Evolutionary conservation across 192 early-diverging fungal genomes (phyloP).

Genomic region (Diversispora eburnea): DNA sequence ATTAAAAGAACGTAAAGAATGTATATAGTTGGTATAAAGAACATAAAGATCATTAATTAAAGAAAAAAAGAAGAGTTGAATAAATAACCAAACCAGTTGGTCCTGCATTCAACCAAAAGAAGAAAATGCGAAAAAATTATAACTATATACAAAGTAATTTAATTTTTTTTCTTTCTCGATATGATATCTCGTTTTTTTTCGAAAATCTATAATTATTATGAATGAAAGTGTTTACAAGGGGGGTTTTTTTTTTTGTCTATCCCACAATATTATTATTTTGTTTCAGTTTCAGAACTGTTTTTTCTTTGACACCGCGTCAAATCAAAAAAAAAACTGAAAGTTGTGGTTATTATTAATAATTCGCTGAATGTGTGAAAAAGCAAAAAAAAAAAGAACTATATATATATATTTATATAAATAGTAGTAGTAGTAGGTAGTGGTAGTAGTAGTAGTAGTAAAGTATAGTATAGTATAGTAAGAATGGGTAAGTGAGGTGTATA

Average conservation of each 20-base stretch:
- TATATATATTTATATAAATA: too few species aligned
- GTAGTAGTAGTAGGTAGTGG: too few species aligned
- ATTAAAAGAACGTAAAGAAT: neutral
- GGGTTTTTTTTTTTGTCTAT: neutral
- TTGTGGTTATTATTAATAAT: neutral
- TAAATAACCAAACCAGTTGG: neutral
- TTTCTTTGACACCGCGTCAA: neutral
- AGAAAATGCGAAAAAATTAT: neutral
- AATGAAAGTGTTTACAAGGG: neutral
- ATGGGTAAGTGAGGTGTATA: neutral
- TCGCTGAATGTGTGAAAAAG: neutral
- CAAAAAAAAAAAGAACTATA: neutral
- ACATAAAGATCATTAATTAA: too few species aligned
- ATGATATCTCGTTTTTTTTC: neutral
- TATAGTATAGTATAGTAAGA: neutral
- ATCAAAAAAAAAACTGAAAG: neutral
- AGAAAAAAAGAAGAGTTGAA: neutral
- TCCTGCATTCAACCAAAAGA: neutral
- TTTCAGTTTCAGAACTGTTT: neutral
- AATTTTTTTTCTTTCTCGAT: neutral
- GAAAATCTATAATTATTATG: neutral
- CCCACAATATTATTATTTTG: neutral
- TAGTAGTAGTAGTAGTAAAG: too few species aligned
- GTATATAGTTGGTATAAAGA: neutral
- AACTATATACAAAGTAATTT: neutral